Percentiles rank a stretch among this genome's conserved stretches.
phyloP scores from a whole-genome alignment of 345 rosid genomes.

The Eucalyptus regnans region DNA sequence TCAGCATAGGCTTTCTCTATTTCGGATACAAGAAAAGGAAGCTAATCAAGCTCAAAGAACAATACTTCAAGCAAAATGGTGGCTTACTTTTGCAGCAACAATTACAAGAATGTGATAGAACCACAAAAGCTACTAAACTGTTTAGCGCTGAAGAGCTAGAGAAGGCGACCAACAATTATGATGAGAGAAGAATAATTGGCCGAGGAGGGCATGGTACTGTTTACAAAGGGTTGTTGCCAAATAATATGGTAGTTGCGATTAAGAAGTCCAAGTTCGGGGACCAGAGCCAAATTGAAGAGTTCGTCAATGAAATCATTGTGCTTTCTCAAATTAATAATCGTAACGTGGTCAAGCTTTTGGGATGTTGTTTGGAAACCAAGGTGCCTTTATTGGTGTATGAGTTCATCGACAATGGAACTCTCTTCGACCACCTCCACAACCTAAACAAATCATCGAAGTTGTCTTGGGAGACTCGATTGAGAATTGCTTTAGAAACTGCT shows the following conservation, averaged over 20 bases:
- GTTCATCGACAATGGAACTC: conserved; percentile 22
- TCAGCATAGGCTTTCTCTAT: too few species aligned
- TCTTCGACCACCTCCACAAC: conserved; percentile 17
- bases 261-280: too few species aligned
- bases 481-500: conserved; percentile 10
- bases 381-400: conserved; percentile 34
- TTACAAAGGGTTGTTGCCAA: too few species aligned
- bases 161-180: conserved; percentile 23
- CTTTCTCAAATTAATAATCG: neutral
- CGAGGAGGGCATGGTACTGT: conserved; percentile 16
- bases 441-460: neutral
- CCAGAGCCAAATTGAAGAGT: too few species aligned
- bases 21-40: too few species aligned
- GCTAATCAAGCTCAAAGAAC: too few species aligned
- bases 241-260: too few species aligned
- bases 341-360: conserved; percentile 31
- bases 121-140: conserved; percentile 2
- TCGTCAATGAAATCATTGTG: too few species aligned
- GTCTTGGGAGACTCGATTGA: conserved; percentile 17
- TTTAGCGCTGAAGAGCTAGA: conserved; percentile 20
- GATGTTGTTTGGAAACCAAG: conserved; percentile 31
- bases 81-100: conserved; percentile 19
- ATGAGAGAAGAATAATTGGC: conserved; percentile 16
- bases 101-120: neutral
- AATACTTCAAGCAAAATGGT: conserved; percentile 5